Base-by-base conservation (phyloP, 805 yeast genomes). In the Dipodascopsis tothii region DNA sequence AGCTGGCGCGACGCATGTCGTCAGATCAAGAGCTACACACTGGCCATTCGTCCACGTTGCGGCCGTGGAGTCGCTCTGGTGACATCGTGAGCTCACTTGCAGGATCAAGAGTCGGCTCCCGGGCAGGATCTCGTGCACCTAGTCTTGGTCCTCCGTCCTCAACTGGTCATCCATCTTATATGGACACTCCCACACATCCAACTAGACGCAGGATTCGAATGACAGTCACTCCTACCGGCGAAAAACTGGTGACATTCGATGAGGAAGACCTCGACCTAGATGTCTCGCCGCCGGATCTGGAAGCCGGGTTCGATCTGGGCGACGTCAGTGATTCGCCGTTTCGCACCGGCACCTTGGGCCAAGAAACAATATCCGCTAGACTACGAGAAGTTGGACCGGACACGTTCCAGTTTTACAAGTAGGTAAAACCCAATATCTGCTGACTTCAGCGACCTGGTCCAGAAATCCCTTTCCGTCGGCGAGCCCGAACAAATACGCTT, bases 11-110 rank as follows among this genome's bases (percentile, higher is more conserved):
- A n/a, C 28, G 21, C n/a, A 14, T 36, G 14, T 41, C 44, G 6
- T 21, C 42, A 9, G 44, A 41, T 21, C 43, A 35, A 16, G 21
- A 36, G n/a, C 23, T 37, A 5, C 21, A 35, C 7, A 21, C n/a
- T 18, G 44, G 42, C 18, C 22, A 17, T 22, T 41, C 44, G 19
- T 41, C 44, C 3, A 33, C 20, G 19, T 5, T 41, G 21, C 28
- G 37, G 30, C 44, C 44, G 11, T 41, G 44, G 44, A 41, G 30
- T 14, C 30, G 30, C 30, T 14, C 30, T 25, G 9, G 11, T 14
- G 14, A 14, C 30, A 9, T 25, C 30, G 14, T 9, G 9, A 25
- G 30, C 30, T 25, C 30, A 9, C 30, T 9, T 9, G 11, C 30
- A 9, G 30, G 30, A 25, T 25, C 30, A 9, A 25, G 30, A 25